Evolutionary conservation across 768 basidiomycete species (phyloP), one percentile per base, ranked within the genome.

Genomic region (Tulasnella sp.): DNA sequence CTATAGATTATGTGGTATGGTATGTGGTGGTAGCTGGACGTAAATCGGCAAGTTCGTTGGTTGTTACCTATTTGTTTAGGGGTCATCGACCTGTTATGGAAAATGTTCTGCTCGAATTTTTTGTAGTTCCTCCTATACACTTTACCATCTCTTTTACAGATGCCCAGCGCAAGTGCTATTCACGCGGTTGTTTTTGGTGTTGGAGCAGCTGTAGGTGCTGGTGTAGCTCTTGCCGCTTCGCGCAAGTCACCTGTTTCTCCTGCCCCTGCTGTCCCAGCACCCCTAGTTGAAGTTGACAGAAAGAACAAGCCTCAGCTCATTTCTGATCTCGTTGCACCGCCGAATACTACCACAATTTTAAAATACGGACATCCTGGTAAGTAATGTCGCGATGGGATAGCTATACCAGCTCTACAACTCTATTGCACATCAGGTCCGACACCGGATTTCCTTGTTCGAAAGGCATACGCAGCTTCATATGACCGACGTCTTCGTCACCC

Each of bases 401-500:
- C 35, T 37, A 25, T 49, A 16, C 34, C 22, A 13, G 10, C n/a
- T 4, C 20, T 7, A 37, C 39, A 40, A 25, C 46, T 31, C 32
- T 37, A 20, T 3, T 5, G n/a, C 4, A 22, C n/a, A 19, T 7
- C 12, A 93, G 90, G 91, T 6, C 91, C 92, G 12, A 72, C 89
- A 45, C 72, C 81, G 2, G 92, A 95, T 66, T 62, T 80, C 10
- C 69, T 95, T 19, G 73, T 81, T 37, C 76, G 89, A 43, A 76
- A 77, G 61, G 90, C 84, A 13, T 96, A 95, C 60, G 79, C 83
- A 19, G 80, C 88, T 1, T 87, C 77, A 7, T 98, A 99, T 64
- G 95, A 99, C 64, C 72, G 95, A 47, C 73, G 87, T 10, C 68
- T 92, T 50, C 73, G 88, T 15, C 92, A 98, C 67, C 91, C 93